Conservation (phyloP, 2,329 filamentous ascomycete species). For the Pseudocercospora cruenta region DNA sequence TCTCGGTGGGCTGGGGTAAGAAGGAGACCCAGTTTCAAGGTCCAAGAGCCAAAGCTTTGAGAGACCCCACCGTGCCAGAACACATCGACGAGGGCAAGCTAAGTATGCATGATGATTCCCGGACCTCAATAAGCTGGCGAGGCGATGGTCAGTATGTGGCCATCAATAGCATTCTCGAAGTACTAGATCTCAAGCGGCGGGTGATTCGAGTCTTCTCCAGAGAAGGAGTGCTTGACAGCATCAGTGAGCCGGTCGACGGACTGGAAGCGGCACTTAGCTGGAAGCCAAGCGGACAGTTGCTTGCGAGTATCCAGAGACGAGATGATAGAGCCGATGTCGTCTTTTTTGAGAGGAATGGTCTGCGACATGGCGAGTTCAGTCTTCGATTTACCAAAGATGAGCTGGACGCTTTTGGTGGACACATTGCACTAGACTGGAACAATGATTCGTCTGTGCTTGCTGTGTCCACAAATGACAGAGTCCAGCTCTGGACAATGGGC, state of each 20-base stretch:
- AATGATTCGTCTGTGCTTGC: conserved; percentile 88
- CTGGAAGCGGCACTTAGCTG: conserved; percentile 88
- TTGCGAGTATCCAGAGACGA: conserved; percentile 81
- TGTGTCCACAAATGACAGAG: conserved; percentile 70
- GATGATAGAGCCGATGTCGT: conserved; percentile 71
- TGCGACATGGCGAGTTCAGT: conserved; percentile 93
- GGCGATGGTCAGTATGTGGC: conserved; percentile 92
- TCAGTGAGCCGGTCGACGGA: conserved; percentile 91
- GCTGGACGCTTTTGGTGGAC: conserved; percentile 56
- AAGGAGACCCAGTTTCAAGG: conserved; percentile 98
- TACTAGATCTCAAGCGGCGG: conserved; percentile 65
- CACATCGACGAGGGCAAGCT: conserved; percentile 81
- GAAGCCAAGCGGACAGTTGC: conserved; percentile 86
- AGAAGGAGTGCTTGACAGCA: conserved; percentile 87
- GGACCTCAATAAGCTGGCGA: conserved; percentile 82
- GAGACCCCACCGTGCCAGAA: conserved; percentile 93
- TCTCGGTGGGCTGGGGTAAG: conserved; percentile 95
- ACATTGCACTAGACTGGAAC: conserved; percentile 81
- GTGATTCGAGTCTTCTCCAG: conserved; percentile 88
- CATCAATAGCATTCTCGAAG: conserved; percentile 77
- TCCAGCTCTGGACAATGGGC: conserved; percentile 96
- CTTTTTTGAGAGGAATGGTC: conserved; percentile 96
- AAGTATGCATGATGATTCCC: conserved; percentile 70
- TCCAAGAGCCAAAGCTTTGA: conserved; percentile 67
- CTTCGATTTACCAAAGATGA: conserved; percentile 68